Percentiles rank a stretch among this genome's conserved stretches.
These are phyloP conservation scores for Fusarium fujikuroi DNA, from an alignment of 2,329 filamentous ascomycete species.

Conservation along the genomic window DNA sequence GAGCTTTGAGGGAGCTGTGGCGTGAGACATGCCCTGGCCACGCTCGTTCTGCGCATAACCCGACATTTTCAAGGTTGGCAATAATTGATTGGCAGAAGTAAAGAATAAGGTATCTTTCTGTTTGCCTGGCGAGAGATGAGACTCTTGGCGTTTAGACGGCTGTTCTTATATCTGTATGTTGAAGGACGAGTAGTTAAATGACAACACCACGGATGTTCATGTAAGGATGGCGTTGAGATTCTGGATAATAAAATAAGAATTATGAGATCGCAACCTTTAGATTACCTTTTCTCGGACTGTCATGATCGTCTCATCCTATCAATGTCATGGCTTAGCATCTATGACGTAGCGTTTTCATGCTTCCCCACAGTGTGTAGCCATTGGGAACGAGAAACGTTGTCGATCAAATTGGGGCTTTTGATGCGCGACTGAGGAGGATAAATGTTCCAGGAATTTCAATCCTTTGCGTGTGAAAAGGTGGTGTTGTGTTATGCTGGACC, in stretches of 20 bases:
- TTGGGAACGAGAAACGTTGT: not conserved
- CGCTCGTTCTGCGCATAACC: constrained; percentile 14
- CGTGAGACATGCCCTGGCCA: constrained; percentile 36
- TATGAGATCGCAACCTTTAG: not conserved
- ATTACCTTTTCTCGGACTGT: not conserved
- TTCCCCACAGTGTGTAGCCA: not conserved
- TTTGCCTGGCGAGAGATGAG: no score
- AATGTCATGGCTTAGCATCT: not conserved
- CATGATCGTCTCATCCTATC: not conserved
- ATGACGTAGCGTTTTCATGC: constrained; percentile 8
- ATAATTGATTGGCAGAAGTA: not conserved
- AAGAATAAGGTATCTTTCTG: not conserved
- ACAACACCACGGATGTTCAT: not conserved
- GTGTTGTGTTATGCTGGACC: not conserved
- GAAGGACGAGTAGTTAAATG: not conserved
- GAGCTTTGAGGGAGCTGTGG: constrained; percentile 35
- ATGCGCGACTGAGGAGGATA: no score
- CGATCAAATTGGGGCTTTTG: not conserved
- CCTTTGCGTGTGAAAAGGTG: rapidly evolving
- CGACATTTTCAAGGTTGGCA: not conserved
- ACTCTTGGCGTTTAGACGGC: not conserved
- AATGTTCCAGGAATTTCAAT: not conserved
- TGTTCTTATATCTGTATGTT: not conserved
- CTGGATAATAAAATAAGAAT: not conserved
- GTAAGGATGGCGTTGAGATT: not conserved